A percentile compares a stretch with the other conserved stretches of the same genome.
Evolutionary conservation across 108 stramenopile species (phyloP).

Genomic region (Stephanodiscus triporus): DNA sequence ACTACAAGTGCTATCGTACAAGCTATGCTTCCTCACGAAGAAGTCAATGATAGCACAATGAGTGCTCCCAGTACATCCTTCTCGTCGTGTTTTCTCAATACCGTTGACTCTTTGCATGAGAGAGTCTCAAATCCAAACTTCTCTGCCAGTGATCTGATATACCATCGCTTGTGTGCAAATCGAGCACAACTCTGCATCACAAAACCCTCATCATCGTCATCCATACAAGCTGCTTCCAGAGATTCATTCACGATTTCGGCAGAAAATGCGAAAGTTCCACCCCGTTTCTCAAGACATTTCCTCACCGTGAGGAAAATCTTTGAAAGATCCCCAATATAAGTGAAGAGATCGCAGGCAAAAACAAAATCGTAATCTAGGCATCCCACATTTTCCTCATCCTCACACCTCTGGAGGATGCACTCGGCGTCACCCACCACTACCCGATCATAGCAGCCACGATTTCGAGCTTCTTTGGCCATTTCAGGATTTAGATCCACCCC

Average conservation of each 20-base stretch:
- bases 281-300: conserved; percentile 27
- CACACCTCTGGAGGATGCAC: conserved; percentile 32
- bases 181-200: conserved; percentile 61
- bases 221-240: conserved; percentile 5
- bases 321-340: conserved; percentile 63
- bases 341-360: conserved; percentile 74
- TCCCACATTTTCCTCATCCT: conserved; percentile 12
- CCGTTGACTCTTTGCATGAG: conserved; percentile 29
- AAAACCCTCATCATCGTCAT: conserved; percentile 35
- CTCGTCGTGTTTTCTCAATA: conserved; percentile 40
- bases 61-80: conserved; percentile 39
- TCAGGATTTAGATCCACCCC: conserved; percentile 72
- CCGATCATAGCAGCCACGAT: conserved; percentile 61
- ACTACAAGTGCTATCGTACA: too few relatives aligned
- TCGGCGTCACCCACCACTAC: conserved; percentile 60
- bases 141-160: conserved; percentile 45
- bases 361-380: conserved; percentile 56
- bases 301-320: conserved; percentile 49
- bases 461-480: conserved; percentile 68
- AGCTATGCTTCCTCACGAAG: neutral
- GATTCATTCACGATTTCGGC: conserved; percentile 59
- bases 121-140: conserved; percentile 45
- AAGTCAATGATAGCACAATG: conserved; percentile 26
- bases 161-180: conserved; percentile 65
- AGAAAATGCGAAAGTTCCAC: conserved; percentile 67